Conservation (phyloP, 1,284 basidiomycete species). For the Cystobasidium slooffiae region DNA sequence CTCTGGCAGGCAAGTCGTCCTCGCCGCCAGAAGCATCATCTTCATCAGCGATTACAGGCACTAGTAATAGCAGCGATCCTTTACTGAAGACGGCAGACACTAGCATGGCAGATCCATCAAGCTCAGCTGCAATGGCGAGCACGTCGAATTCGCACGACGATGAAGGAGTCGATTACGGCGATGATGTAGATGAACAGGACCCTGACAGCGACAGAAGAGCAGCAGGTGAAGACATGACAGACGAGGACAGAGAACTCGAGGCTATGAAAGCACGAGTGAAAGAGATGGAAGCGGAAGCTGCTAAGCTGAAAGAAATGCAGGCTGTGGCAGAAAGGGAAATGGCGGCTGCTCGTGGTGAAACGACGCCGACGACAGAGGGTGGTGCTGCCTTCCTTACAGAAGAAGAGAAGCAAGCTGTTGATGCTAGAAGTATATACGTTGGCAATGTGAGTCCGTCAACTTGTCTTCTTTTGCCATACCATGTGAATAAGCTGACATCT, state of each 20-base stretch:
- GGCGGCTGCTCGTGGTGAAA: constrained; percentile 41
- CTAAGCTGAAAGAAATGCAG: constrained; percentile 85
- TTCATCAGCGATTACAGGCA: background rate
- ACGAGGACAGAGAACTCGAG: constrained; percentile 57
- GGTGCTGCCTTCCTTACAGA: constrained; percentile 51
- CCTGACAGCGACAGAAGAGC: constrained; percentile 20
- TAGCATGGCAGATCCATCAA: constrained; percentile 16
- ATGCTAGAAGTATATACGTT: constrained; percentile 89
- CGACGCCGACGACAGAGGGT: constrained; percentile 60
- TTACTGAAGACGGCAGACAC: background rate
- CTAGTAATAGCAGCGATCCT: background rate
- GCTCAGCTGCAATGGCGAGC: constrained; percentile 10
- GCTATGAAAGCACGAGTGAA: constrained; percentile 74
- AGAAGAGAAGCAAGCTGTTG: constrained; percentile 68
- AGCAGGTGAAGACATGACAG: constrained; percentile 36
- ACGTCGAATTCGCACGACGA: constrained; percentile 28
- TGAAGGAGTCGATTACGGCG: constrained; percentile 40
- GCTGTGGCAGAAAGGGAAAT: constrained; percentile 41
- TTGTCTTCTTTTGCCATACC: background rate
- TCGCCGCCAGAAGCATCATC: constrained; percentile 16
- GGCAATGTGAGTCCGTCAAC: constrained; percentile 76
- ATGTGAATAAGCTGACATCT: background rate
- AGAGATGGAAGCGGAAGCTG: constrained; percentile 90
- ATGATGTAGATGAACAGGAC: constrained; percentile 37
- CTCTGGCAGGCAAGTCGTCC: constrained; percentile 23